Base-by-base conservation (phyloP, 2,329 filamentous ascomycete genomes). In the Fusarium odoratissimum region DNA sequence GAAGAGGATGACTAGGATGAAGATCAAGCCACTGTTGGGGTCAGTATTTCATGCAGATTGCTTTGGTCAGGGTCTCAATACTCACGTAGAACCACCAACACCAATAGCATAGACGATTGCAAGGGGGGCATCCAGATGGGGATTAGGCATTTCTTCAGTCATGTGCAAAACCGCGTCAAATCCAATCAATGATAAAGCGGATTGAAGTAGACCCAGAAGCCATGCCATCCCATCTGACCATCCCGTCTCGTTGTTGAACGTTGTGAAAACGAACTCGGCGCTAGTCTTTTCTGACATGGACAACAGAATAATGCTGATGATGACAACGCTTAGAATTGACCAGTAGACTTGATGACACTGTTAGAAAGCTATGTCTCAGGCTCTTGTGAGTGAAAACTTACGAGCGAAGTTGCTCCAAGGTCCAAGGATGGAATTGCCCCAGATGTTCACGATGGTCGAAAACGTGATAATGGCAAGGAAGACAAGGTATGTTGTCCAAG, bases 111-210 rank as follows among this genome's bases (percentile, higher is more conserved):
- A 56, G 12, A 56, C 12, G 8, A 56, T 56, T 21, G 52, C 52
- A 23, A 56, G 52, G 17, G 52, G 52, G 6, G 52, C 52, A 23
- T 56, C 52, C 6, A 30, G 16, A 8, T 56, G 52, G 9, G 52
- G 52, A 23, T 56, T 42, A 6, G 52, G 52, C 52, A 56, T 56
- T 45, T 56, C 37, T 44, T 56, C 52, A 19, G 52, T 56, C 52
- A 56, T 56, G 13, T 56, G 52, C 11, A 56, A n/a, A 31, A 56
- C 52, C 3, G 52, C 52, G 3, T 56, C 52, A 16, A 56, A 56
- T 8, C 52, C 52, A 45, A 56, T 56, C n/a, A 56, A 11, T 1
- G 52, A 56, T 17, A 56, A 23, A 56, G 52, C 52, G 3, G 52
- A 56, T 8, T 56, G 52, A 13, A 56, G 35, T 6, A 56, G 37